These are phyloP conservation scores for Pascua sp. DNA, from an alignment of 1,284 basidiomycete genomes.

Conservation along the genomic window DNA sequence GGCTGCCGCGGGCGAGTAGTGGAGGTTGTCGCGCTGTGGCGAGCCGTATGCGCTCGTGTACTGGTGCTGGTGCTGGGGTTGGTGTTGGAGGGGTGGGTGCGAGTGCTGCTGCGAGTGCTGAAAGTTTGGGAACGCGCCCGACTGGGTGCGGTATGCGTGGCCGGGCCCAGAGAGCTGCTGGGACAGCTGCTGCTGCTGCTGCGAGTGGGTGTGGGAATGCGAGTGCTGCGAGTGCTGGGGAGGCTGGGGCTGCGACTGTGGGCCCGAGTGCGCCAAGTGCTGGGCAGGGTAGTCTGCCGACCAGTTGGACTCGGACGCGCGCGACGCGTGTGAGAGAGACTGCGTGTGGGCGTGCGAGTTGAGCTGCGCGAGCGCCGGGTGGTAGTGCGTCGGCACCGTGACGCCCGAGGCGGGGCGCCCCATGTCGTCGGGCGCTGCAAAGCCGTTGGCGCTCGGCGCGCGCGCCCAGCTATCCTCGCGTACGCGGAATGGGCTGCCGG, in stretches of 20 bases:
- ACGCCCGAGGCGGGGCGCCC: background rate
- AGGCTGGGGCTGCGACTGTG: too few species aligned
- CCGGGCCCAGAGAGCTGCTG: background rate
- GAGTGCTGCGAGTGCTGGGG: background rate
- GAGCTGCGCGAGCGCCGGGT: conserved; percentile 21
- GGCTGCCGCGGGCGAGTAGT: conserved; percentile 4
- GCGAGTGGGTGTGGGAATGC: background rate
- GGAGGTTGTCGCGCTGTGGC: conserved; percentile 4
- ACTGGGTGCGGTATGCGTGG: too few species aligned
- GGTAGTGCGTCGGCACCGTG: conserved; percentile 10
- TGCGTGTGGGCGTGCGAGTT: conserved; percentile 9
- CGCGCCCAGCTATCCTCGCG: conserved; percentile 17
- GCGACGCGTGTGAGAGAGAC: background rate
- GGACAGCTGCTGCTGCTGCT: conserved; percentile 1
- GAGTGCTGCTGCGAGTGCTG: background rate
- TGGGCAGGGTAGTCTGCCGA: too few species aligned
- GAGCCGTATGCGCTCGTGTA: conserved; percentile 6
- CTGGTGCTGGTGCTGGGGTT: background rate
- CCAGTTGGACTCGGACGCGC: too few species aligned
- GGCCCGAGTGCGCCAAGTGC: too few species aligned
- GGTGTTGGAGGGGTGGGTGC: background rate
- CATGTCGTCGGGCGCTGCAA: conserved; percentile 8
- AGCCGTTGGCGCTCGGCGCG: conserved; percentile 15
- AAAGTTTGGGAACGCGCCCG: too few species aligned
- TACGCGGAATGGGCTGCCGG: conserved; percentile 18